Percentiles rank a stretch among this genome's conserved stretches.
Conservation (phyloP, 305 asterid species). For the Ilex paraguariensis region DNA sequence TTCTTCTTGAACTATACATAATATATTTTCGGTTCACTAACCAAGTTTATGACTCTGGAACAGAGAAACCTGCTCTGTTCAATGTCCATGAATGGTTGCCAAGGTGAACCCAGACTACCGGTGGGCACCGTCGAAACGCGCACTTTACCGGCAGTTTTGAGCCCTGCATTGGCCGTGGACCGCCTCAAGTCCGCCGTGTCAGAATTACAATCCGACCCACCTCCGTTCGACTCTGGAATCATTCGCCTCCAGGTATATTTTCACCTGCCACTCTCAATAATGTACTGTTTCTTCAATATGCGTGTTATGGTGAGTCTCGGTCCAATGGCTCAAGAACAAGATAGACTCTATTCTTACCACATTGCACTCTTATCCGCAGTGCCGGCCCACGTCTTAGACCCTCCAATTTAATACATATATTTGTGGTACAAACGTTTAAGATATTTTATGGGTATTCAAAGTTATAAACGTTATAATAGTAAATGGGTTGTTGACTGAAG, state of each 20-base stretch:
- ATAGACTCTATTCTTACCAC: no score
- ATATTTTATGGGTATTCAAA: no score
- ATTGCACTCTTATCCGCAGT: no score
- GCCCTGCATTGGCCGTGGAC: conserved; percentile 47
- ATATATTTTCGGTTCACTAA: background rate
- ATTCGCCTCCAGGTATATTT: conserved; percentile 66
- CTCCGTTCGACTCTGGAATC: conserved; percentile 54
- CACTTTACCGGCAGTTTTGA: conserved; percentile 43
- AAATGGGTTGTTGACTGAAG: no score
- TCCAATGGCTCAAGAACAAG: no score
- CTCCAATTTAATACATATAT: no score
- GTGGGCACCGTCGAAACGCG: conserved; percentile 59
- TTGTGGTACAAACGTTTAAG: no score
- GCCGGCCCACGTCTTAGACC: no score
- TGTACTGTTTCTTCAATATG: background rate
- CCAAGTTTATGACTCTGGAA: background rate
- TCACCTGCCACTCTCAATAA: background rate
- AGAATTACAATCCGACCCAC: conserved; percentile 37
- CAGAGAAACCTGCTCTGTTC: conserved; percentile 47
- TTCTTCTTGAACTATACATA: background rate
- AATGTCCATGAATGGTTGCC: conserved; percentile 62
- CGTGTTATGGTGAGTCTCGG: no score
- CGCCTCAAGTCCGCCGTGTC: conserved; percentile 56
- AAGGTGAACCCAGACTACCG: conserved; percentile 55
- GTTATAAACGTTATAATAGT: no score